Percentiles rank a stretch among this genome's conserved stretches.
Conservation (phyloP, 176 grass and related monocot species). For the Cenchrus fungigraminus region DNA sequence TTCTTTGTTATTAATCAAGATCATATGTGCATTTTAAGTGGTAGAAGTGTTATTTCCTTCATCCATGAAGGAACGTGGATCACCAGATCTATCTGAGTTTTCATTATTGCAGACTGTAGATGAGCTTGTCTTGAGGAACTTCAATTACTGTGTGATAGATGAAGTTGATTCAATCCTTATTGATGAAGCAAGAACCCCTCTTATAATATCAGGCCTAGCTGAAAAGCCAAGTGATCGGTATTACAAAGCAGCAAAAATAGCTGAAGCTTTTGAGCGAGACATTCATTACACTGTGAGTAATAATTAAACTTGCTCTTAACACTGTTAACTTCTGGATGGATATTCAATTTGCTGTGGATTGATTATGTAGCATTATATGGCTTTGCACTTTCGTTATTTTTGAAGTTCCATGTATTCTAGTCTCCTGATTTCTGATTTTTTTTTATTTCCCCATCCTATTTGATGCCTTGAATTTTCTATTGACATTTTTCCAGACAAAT, state of each 20-base stretch:
- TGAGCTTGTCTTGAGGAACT: conserved; percentile 95
- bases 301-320: conserved; percentile 25
- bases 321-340: conserved; percentile 29
- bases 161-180: conserved; percentile 99
- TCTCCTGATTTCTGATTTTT: conserved; percentile 9
- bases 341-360: conserved; percentile 18
- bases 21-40: conserved; percentile 9
- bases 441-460: conserved; percentile 6
- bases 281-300: conserved; percentile 94
- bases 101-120: conserved; percentile 79
- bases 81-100: conserved; percentile 10
- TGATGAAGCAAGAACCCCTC: conserved; percentile 98
- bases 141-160: conserved; percentile 99
- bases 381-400: background rate
- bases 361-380: conserved; percentile 2
- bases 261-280: conserved; percentile 85
- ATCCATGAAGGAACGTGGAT: conserved; percentile 16
- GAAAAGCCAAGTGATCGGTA: conserved; percentile 95
- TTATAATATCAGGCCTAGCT: conserved; percentile 94
- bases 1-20: conserved; percentile 28
- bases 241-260: conserved; percentile 96
- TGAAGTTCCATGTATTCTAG: background rate
- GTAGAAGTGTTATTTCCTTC: background rate
- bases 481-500: conserved; percentile 16
- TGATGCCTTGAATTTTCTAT: conserved; percentile 22